phyloP scores from a whole-genome alignment of 352 stramenopile species.

The Pythium insidiosum region DNA sequence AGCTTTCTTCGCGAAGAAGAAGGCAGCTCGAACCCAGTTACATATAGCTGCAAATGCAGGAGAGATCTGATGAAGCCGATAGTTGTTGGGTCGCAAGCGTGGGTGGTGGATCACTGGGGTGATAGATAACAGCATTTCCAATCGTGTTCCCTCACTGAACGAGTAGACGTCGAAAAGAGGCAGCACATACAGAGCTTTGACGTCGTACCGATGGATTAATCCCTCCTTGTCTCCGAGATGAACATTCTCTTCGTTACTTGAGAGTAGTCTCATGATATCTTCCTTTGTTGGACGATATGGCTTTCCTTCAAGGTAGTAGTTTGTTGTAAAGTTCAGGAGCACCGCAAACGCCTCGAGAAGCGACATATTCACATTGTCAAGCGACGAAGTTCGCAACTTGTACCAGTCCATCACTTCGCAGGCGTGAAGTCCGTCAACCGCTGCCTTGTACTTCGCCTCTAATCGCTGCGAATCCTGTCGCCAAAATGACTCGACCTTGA shows the following conservation, averaged over 20 bases:
- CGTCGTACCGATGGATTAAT: conserved; percentile 66
- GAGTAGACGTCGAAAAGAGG: conserved; percentile 79
- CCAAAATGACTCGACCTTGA: conserved; percentile 78
- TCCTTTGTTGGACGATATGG: conserved; percentile 37
- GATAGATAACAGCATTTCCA: conserved; percentile 45
- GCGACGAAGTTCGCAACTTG: conserved; percentile 42
- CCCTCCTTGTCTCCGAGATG: conserved; percentile 70
- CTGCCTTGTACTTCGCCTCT: conserved; percentile 54
- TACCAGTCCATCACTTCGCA: conserved; percentile 71
- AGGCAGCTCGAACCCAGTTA: conserved; percentile 63
- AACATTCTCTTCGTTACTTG: conserved; percentile 75
- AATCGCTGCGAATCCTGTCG: conserved; percentile 44
- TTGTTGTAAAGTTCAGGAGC: conserved; percentile 68
- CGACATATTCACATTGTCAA: conserved; percentile 51
- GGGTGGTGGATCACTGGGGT: conserved; percentile 72
- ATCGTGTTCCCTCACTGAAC: conserved; percentile 57
- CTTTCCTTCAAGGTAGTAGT: conserved; percentile 40
- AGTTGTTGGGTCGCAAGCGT: conserved; percentile 51
- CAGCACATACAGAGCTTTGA: conserved; percentile 74
- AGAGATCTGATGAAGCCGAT: conserved; percentile 49
- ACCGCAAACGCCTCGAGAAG: conserved; percentile 59
- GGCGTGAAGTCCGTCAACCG: conserved; percentile 37
- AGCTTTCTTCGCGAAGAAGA: conserved; percentile 57
- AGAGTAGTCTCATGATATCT: conserved; percentile 60
- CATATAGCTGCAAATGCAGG: conserved; percentile 53